These are phyloP conservation scores for Xylaria telfairii DNA, from an alignment of 495 filamentous ascomycete genomes.

Conservation along the genomic window DNA sequence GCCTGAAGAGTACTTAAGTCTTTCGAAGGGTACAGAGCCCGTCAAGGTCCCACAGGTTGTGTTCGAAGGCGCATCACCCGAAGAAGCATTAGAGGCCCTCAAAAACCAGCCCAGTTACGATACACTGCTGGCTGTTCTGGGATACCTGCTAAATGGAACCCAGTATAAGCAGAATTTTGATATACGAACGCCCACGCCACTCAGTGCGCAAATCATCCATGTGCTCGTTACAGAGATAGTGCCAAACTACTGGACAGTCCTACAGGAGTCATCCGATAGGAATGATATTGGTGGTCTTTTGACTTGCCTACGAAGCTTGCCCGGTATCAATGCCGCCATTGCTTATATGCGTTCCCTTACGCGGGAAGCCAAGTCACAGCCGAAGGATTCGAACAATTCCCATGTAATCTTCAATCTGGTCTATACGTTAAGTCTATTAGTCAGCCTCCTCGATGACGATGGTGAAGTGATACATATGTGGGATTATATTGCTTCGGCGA, in stretches of 20 bases:
- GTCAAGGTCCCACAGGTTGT: conserved; percentile 10
- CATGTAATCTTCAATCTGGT: conserved; percentile 50
- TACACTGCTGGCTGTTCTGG: conserved; percentile 58
- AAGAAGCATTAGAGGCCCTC: conserved; percentile 68
- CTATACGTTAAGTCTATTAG: conserved; percentile 42
- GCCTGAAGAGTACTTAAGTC: conserved; percentile 30
- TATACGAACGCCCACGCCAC: conserved; percentile 67
- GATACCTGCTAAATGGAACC: conserved; percentile 55
- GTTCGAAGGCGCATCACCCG: conserved; percentile 48
- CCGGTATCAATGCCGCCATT: conserved; percentile 73
- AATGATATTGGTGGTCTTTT: conserved; percentile 55
- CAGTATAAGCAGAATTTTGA: conserved; percentile 52
- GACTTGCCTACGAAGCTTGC: conserved; percentile 71
- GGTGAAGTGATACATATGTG: conserved; percentile 62
- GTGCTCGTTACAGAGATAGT: conserved; percentile 71
- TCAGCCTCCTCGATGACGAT: conserved; percentile 59
- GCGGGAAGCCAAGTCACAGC: conserved; percentile 48
- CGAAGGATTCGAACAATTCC: conserved; percentile 40
- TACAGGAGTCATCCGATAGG: conserved; percentile 53
- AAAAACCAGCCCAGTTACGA: conserved; percentile 67
- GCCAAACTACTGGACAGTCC: conserved; percentile 76
- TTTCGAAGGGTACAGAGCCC: conserved; percentile 22
- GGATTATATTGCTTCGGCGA: conserved; percentile 30
- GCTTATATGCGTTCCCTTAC: conserved; percentile 62
- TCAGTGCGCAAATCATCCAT: conserved; percentile 72